Evolutionary conservation across 2,329 filamentous ascomycete genomes (phyloP).

Genomic region (Aspergillus cejpii): DNA sequence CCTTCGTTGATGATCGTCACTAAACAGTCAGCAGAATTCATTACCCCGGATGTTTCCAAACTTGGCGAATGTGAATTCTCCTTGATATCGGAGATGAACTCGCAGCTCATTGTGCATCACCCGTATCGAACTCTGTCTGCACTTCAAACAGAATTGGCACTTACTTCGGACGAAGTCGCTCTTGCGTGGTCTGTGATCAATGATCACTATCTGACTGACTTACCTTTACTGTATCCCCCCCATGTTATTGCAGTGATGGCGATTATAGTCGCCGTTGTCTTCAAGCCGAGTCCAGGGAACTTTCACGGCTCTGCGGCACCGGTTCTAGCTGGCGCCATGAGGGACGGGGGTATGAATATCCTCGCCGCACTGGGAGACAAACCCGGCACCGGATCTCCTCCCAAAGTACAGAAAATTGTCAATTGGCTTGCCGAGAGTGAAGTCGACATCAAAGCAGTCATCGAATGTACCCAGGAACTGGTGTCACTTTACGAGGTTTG

Average conservation of each 20-base stretch:
- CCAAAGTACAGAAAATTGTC: conserved; percentile 57
- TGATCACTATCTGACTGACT: conserved; percentile 85
- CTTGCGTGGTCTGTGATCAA: conserved; percentile 81
- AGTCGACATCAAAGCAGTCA: conserved; percentile 74
- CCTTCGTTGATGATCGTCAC: conserved; percentile 1
- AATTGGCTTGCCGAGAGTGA: conserved; percentile 80
- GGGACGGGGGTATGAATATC: conserved; percentile 34
- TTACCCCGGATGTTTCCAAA: conserved; percentile 69
- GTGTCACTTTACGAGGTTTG: conserved; percentile 79
- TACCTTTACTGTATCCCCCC: conserved; percentile 79
- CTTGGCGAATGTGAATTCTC: conserved; percentile 92
- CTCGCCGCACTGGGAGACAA: conserved; percentile 32
- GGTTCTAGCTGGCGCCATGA: conserved; percentile 29
- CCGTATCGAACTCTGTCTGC: conserved; percentile 76
- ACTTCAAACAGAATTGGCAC: conserved; percentile 60
- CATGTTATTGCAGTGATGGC: conserved; percentile 83
- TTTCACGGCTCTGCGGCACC: conserved; percentile 30
- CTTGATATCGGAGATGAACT: conserved; percentile 84
- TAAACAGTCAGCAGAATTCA: conserved; percentile 51
- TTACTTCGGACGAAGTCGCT: conserved; percentile 70
- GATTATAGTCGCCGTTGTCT: conserved; percentile 74
- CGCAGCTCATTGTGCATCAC: conserved; percentile 82
- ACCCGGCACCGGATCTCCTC: conserved; percentile 25
- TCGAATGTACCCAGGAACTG: conserved; percentile 85
- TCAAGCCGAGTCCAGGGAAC: conserved; percentile 56